These are phyloP conservation scores for Discostella pseudostelligera DNA, from an alignment of 108 stramenopile genomes.

Conservation along the genomic window DNA sequence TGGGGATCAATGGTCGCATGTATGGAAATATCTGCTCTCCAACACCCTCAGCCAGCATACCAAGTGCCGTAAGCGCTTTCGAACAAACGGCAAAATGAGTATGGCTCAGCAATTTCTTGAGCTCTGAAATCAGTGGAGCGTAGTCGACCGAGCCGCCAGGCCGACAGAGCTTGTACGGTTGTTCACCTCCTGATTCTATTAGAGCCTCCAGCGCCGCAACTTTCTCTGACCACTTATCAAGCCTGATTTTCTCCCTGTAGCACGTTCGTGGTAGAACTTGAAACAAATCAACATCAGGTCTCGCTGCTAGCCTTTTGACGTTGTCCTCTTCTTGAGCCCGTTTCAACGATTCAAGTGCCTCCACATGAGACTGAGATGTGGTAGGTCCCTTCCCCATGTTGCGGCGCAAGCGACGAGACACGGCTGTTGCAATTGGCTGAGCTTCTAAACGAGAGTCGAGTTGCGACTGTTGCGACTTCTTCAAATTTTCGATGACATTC, in stretches of 20 bases:
- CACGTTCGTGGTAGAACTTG: conserved; percentile 58
- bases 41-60: conserved; percentile 84
- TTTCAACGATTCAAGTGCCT: conserved; percentile 60
- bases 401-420: conserved; percentile 46
- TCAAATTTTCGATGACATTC: conserved; percentile 64
- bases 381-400: conserved; percentile 6
- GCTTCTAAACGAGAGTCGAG: conserved; percentile 61
- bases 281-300: conserved; percentile 74
- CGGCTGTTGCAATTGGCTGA: conserved; percentile 47
- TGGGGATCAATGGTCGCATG: conserved; percentile 63
- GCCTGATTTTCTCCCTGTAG: conserved; percentile 61
- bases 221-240: conserved; percentile 85
- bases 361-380: conserved; percentile 34
- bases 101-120: conserved; percentile 70
- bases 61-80: conserved; percentile 70
- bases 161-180: conserved; percentile 75
- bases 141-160: conserved; percentile 68
- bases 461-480: conserved; percentile 71
- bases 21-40: conserved; percentile 76
- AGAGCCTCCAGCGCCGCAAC: conserved; percentile 76
- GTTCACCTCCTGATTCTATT: conserved; percentile 73
- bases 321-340: conserved; percentile 57
- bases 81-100: conserved; percentile 83
- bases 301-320: conserved; percentile 57
- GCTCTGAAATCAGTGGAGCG: conserved; percentile 64